phyloP scores from a whole-genome alignment of 805 yeast genomes.

The Candida maltosa region DNA sequence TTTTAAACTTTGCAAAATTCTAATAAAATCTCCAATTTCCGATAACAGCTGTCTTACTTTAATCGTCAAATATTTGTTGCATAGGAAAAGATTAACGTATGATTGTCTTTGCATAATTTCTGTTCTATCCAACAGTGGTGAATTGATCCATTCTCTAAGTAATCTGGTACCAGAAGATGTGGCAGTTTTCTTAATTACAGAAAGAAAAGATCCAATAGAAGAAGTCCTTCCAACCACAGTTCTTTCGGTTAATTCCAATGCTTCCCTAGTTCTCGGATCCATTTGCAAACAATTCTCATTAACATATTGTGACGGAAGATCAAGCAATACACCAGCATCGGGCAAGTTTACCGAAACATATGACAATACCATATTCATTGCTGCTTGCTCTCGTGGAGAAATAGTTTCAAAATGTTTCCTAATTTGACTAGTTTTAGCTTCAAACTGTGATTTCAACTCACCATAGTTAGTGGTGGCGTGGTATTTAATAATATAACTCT shows the following conservation, averaged over 20 bases:
- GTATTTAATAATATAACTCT: conserved; percentile 57
- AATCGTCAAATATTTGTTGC: conserved; percentile 16
- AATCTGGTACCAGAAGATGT: conserved; percentile 81
- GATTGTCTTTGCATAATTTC: conserved; percentile 53
- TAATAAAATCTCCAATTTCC: conserved; percentile 52
- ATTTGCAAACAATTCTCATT: conserved; percentile 62
- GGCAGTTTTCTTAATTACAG: conserved; percentile 68
- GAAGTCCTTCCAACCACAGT: conserved; percentile 42
- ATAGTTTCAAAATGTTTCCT: conserved; percentile 31
- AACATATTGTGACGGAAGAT: conserved; percentile 59
- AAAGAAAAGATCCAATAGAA: conserved; percentile 65
- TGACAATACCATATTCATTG: conserved; percentile 54
- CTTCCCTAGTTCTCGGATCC: conserved; percentile 75
- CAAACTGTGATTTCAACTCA: conserved; percentile 31
- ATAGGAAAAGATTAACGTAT: conserved; percentile 29
- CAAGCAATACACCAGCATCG: conserved; percentile 56
- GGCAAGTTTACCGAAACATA: conserved; percentile 77
- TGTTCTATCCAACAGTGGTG: conserved; percentile 63
- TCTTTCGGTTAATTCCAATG: conserved; percentile 69
- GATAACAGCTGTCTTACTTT: conserved; percentile 34
- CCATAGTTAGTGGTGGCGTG: conserved; percentile 33
- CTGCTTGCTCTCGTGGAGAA: conserved; percentile 51
- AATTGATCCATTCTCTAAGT: conserved; percentile 76
- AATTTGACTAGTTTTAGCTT: conserved; percentile 31
- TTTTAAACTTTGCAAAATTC: conserved; percentile 54